Base-by-base conservation (phyloP, 2,329 filamentous ascomycete genomes). In the Colletotrichum chrysophilum region DNA sequence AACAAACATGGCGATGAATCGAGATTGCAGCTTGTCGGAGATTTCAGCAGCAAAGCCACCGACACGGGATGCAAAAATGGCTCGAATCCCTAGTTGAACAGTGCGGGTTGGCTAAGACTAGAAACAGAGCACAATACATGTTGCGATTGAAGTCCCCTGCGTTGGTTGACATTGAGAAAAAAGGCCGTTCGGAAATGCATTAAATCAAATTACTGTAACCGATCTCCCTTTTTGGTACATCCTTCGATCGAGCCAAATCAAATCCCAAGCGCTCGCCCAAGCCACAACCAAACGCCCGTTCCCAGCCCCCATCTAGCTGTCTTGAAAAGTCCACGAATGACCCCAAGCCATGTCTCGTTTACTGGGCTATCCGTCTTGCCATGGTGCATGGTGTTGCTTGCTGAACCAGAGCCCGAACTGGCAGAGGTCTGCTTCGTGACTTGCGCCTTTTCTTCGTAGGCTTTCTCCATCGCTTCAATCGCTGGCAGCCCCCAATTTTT, bases 21-120 rank as follows among this genome's bases (percentile, higher is more conserved):
- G 3, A 52, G 10, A 3, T 21, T 21, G 10, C n/a, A 52, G 43
- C 2, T 21, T 13, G 0, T 52, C 43, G 6, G n/a, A 5, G 43
- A 52, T 7, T 21, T 3, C 1, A 21, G 5, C 43, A 52, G 43
- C 10, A 13, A 48, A 4, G 10, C 43, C 5, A 13, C n/a, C 43
- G 5, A 0, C 43, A 12, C 12, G 3, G 0, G 10, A 48, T 21
- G 5, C n/a, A 21, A 48, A n/a, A 10, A 4, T 13, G 5, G 4
- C 8, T 58, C 13, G 4, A 56, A 56, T 0, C 2, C 24, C 55
- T 26, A 28, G 14, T 58, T 28, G 7, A 18, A 18, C 14, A 26
- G 9, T 28, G 26, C 14, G 0, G 4, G 18, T 26, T 4, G 4
- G 26, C 55, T 18, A 16, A 10, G 0, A 10, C 18, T n/a, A 12